Evolutionary conservation across 441 rosid species (phyloP), one percentile per base, ranked within the genome.

Genomic region (Eutrema salsugineum): DNA sequence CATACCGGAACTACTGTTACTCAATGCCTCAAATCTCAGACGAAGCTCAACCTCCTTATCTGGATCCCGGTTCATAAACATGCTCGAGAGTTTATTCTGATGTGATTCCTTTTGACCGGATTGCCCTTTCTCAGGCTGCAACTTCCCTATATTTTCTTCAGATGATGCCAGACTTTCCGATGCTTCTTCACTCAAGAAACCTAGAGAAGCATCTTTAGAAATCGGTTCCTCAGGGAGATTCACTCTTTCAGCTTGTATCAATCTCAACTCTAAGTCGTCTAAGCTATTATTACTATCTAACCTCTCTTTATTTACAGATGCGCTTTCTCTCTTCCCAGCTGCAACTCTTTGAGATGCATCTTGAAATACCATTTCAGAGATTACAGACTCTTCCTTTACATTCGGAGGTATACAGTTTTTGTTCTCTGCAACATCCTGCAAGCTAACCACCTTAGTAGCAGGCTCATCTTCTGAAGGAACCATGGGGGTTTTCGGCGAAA

Each of bases 1-100:
- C n/a, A 27, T 0, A 8, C 17, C 28, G 28, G 55, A 42, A 28
- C 12, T 15, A 50, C 9, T 19, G 36, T 51, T 11, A 62, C 63
- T 53, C 53, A 61, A 19, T 27, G 61, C 60, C 53, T 70, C 75
- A 70, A 42, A 60, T 40, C 22, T 40, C 53, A 19, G 35, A 71
- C 46, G 36, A 19, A 9, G 27, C 63, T 51, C 61, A 40, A 51
- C 56, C 56, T 53, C 56, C 11, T 71, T 63, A 54, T 54, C 38
- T 44, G 32, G 49, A 22, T 35, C 8, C 24, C 10, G 27, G 40
- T 54, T 46, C 24, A 54, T 30, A 48, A 63, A 63, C 40, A 64
- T 35, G 16, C 8, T 36, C 10, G 50, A 63, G 58, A 54, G 67
- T 1, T 16, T 57, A 19, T 44, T 35, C 55, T 2, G 9, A 68